These are phyloP conservation scores for Aphanocladium album DNA, from an alignment of 2,329 filamentous ascomycete species.

Conservation along the genomic window DNA sequence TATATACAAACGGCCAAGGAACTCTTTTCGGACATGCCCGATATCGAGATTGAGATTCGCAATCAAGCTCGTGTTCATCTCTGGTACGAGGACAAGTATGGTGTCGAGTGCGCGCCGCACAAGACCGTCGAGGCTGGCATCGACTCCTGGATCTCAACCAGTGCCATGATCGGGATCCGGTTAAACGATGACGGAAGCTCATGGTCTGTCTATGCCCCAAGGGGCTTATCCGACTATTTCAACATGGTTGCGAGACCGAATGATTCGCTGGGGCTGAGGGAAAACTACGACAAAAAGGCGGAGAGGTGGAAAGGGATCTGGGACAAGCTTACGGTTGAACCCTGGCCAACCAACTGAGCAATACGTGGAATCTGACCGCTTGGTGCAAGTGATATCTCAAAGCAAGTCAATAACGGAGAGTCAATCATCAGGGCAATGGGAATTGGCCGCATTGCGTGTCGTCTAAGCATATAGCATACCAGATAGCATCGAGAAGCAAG, in stretches of 20 bases:
- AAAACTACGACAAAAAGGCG: conserved; percentile 27
- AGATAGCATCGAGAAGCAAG: too few species aligned
- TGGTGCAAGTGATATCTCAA: too few species aligned
- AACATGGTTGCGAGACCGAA: conserved; percentile 30
- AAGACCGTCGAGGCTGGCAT: conserved; percentile 28
- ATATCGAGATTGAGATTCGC: conserved; percentile 30
- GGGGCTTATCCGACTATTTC: conserved; percentile 32
- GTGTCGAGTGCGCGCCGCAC: conserved; percentile 26
- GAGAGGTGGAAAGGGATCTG: conserved; percentile 27
- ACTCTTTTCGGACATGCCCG: conserved; percentile 26
- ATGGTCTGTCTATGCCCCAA: conserved; percentile 32
- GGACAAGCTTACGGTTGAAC: conserved; percentile 23
- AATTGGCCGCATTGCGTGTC: too few species aligned
- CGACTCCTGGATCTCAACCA: conserved; percentile 30
- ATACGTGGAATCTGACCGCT: too few species aligned
- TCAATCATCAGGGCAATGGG: too few species aligned
- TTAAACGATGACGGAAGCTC: conserved; percentile 13
- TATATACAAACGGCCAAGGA: conserved; percentile 25
- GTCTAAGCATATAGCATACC: too few species aligned
- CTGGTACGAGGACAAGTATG: conserved; percentile 31
- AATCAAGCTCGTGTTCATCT: conserved; percentile 35
- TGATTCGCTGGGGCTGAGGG: conserved; percentile 21
- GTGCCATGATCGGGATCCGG: conserved; percentile 28
- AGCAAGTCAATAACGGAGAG: too few species aligned
- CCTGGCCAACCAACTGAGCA: conserved; percentile 18